These are phyloP conservation scores for Bipolaris bicolor DNA, from an alignment of 2,329 filamentous ascomycete species.

Conservation along the genomic window DNA sequence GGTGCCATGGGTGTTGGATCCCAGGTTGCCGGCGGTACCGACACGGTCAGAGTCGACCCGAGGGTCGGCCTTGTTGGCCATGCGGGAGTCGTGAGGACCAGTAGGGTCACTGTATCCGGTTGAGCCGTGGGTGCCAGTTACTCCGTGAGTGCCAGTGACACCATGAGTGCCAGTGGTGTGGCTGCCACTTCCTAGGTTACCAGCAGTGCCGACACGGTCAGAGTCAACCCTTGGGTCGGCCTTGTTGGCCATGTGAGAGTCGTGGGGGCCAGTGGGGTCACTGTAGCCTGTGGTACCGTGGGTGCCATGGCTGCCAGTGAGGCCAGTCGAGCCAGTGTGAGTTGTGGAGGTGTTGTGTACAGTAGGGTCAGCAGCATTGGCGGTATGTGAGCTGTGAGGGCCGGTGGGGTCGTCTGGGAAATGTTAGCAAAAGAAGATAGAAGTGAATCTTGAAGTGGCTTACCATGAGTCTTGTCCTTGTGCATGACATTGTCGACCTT, in stretches of 20 bases:
- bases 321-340: constrained; percentile 20
- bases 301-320: not conserved
- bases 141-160: constrained; percentile 18
- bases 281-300: constrained; percentile 2
- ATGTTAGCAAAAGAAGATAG: constrained; percentile 8
- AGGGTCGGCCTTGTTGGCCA: constrained; percentile 43
- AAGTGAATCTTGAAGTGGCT: not conserved
- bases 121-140: not conserved
- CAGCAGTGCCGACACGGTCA: not conserved
- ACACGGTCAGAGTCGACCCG: constrained; percentile 47
- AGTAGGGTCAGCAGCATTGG: constrained; percentile 30
- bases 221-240: constrained; percentile 38
- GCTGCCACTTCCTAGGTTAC: constrained; percentile 2
- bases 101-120: constrained; percentile 5
- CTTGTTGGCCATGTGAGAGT: constrained; percentile 27
- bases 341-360: constrained; percentile 8
- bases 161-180: constrained; percentile 43
- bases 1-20: constrained; percentile 2
- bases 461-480: constrained; percentile 42
- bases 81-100: constrained; percentile 8
- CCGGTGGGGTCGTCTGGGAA: constrained; percentile 36
- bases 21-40: constrained; percentile 26
- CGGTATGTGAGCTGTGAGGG: constrained; percentile 35
- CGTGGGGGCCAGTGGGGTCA: constrained; percentile 47
- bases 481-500: constrained; percentile 48